Base-by-base conservation (phyloP, 2,329 filamentous ascomycete genomes). In the Chaetomiaceae sp. region DNA sequence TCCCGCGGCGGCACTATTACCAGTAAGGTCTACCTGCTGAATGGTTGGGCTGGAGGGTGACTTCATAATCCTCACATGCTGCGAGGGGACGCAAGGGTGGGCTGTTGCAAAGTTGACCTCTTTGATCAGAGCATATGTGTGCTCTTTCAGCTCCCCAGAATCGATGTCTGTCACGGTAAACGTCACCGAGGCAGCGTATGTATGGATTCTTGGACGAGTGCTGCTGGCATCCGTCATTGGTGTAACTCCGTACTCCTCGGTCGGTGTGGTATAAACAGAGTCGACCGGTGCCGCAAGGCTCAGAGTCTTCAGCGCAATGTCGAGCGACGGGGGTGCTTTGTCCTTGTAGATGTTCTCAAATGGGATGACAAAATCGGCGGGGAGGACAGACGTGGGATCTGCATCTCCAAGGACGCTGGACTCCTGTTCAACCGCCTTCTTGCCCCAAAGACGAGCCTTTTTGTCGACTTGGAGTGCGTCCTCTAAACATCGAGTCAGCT, bases 101-200 rank as follows among this genome's bases (percentile, higher is more conserved):
- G 82, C 82, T 1, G 84, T 85, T 17, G 85, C 80, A 64, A 87
- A 87, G 60, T 78, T 79, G 20, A 85, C 75, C 54, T 87, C 83
- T 59, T 82, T 79, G 6, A 69, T 68, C 9, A 87, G 66, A 1
- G 73, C 63, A 47, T 77, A 73, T 1, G 71, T 72, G 48, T 75
- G 61, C 51, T 75, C 63, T 23, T 66, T 61, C 39, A 66, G 69
- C 40, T 73, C 69, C 1, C 72, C 69, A 2, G 68, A 63, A 2
- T 71, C 68, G 27, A 75, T 73, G 33, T 72, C 66, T 12, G 68
- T 68, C 9, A 77, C 68, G 1, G 65, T 66, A 57, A 78, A 78
- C 5, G 68, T 60, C 5, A 73, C 53, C 6, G 71, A 68, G 6
- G 75, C 72, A n/a, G 69, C 65, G 47, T 73, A 76, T 3, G 68